Evolutionary conservation across 805 yeast species (phyloP).

Genomic region (Yarrowia deformans): DNA sequence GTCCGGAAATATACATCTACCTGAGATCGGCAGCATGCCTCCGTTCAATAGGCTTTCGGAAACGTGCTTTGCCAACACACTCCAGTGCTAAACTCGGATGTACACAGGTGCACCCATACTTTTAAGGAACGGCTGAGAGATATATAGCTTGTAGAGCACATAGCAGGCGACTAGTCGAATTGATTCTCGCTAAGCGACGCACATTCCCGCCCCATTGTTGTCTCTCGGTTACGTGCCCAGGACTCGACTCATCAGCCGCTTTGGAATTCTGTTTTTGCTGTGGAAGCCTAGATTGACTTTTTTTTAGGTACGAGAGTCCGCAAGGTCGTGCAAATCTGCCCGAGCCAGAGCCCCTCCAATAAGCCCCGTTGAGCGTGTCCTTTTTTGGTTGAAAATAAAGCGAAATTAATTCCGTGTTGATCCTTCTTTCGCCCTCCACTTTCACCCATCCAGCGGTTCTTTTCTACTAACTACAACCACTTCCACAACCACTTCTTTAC

Average conservation of each 20-base stretch:
- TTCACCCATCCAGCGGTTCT: too few species aligned
- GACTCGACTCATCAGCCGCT: constrained; percentile 2
- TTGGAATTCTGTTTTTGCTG: constrained; percentile 20
- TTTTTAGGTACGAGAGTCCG: constrained; percentile 30
- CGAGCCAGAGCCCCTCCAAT: not conserved
- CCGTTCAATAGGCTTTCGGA: constrained; percentile 15
- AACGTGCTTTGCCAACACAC: constrained; percentile 1
- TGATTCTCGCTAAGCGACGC: not conserved
- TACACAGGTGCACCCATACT: constrained; percentile 3
- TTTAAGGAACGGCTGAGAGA: not conserved
- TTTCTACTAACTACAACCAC: too few species aligned
- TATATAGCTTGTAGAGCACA: not conserved
- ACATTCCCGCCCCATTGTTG: not conserved
- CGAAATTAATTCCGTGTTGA: constrained; percentile 9
- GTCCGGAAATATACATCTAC: constrained; percentile 8
- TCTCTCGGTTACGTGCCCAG: not conserved
- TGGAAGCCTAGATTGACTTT: constrained; percentile 16
- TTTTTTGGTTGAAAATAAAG: constrained; percentile 15
- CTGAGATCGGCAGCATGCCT: not conserved
- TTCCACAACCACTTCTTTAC: not conserved
- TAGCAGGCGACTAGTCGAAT: not conserved
- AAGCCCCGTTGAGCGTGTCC: not conserved
- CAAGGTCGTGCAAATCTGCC: constrained; percentile 26
- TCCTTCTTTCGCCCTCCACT: not conserved
- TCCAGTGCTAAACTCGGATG: too few species aligned